phyloP scores from a whole-genome alignment of 768 basidiomycete species.

The Pulveroboletus sp. region DNA sequence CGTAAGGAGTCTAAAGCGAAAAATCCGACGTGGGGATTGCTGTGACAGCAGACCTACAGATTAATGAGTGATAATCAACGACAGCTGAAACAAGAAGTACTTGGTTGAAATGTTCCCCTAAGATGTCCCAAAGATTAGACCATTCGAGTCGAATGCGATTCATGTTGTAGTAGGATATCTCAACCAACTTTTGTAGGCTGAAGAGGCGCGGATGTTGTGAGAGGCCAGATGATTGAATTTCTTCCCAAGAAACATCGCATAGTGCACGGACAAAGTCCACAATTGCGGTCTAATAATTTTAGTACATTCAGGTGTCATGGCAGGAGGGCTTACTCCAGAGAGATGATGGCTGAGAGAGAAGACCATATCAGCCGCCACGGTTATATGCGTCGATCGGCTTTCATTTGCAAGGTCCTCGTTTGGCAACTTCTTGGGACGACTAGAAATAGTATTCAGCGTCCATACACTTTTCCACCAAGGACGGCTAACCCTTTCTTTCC shows the following conservation, averaged over 20 bases:
- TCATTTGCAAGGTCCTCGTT: constrained; percentile 96
- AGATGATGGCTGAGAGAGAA: constrained; percentile 94
- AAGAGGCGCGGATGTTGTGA: constrained; percentile 94
- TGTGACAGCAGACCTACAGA: constrained; percentile 92
- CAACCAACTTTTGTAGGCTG: constrained; percentile 95
- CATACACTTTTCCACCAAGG: not conserved
- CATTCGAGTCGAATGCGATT: constrained; percentile 95
- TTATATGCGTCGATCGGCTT: constrained; percentile 95
- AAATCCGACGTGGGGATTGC: constrained; percentile 92
- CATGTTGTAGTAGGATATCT: constrained; percentile 99
- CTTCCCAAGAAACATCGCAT: constrained; percentile 98
- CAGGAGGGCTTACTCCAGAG: constrained; percentile 69
- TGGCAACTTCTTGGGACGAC: constrained; percentile 56
- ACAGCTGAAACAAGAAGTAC: constrained; percentile 35
- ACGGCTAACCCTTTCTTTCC: constrained; percentile 72
- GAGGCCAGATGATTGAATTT: constrained; percentile 94
- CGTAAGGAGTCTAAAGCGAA: constrained; percentile 96
- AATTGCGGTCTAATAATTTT: constrained; percentile 71
- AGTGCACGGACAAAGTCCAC: constrained; percentile 96
- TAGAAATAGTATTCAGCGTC: constrained; percentile 10
- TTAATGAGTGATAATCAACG: constrained; percentile 7
- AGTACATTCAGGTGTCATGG: constrained; percentile 2
- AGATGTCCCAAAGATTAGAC: constrained; percentile 96
- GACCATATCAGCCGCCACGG: constrained; percentile 98
- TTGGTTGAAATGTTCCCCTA: constrained; percentile 98